Percentiles rank a stretch among this genome's conserved stretches.
phyloP scores from a whole-genome alignment of 2,329 filamentous ascomycete genomes.

The Penicillium thymicola region DNA sequence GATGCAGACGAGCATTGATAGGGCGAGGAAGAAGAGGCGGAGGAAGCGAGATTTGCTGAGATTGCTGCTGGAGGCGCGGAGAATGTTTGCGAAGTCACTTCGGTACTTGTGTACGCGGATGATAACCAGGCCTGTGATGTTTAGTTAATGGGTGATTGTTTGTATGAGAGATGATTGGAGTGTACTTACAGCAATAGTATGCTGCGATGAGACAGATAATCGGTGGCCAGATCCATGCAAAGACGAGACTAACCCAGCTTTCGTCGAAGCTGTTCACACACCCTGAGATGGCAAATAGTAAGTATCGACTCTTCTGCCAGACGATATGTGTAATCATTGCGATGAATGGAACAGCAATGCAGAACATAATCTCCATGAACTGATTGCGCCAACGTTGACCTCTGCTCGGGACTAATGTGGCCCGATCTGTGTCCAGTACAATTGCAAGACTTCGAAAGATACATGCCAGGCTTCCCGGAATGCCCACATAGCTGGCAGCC shows the following conservation, averaged over 20 bases:
- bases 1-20: constrained; percentile 55
- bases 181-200: constrained; percentile 56
- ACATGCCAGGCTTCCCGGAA: constrained; percentile 54
- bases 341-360: constrained; percentile 54
- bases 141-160: not conserved
- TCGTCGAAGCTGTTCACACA: constrained; percentile 54
- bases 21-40: constrained; percentile 49
- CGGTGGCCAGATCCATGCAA: constrained; percentile 56
- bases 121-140: constrained; percentile 53
- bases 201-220: constrained; percentile 53
- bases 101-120: constrained; percentile 61
- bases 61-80: constrained; percentile 50
- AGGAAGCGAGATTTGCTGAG: constrained; percentile 60
- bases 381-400: constrained; percentile 47
- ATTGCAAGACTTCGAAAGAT: constrained; percentile 59
- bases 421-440: constrained; percentile 59
- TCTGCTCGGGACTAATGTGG: constrained; percentile 50
- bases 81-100: constrained; percentile 54
- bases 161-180: not conserved
- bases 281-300: constrained; percentile 57
- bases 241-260: constrained; percentile 56
- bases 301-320: constrained; percentile 59
- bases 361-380: constrained; percentile 54
- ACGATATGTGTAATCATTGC: constrained; percentile 58
- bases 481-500: constrained; percentile 51